These are phyloP conservation scores for Nitzschia putrida DNA, from an alignment of 108 stramenopile species.

Conservation along the genomic window DNA sequence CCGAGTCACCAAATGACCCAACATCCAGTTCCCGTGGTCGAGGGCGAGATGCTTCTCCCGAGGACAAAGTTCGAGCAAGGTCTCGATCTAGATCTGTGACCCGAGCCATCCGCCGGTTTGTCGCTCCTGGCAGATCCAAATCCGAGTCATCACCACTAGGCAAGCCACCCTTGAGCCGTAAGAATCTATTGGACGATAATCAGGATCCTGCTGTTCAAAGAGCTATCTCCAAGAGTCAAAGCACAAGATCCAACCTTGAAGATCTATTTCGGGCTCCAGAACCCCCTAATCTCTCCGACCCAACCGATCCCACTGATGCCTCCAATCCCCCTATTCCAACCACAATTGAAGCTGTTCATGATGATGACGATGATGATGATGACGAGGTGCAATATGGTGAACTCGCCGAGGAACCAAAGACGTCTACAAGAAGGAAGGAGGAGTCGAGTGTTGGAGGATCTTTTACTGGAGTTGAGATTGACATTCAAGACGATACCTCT, in stretches of 20 bases:
- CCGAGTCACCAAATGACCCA: background rate
- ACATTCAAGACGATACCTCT: slow-evolving; percentile 3
- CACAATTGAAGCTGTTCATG: background rate
- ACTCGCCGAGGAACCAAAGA: background rate
- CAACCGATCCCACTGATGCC: background rate
- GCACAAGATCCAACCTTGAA: too few species aligned
- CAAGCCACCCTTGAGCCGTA: background rate
- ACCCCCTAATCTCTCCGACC: background rate
- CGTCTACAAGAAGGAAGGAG: slow-evolving; percentile 2
- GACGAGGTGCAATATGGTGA: background rate
- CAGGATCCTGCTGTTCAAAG: background rate
- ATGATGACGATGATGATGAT: background rate
- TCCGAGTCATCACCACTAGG: background rate
- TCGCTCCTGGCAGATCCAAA: slow-evolving; percentile 1
- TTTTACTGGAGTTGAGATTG: slow-evolving; percentile 10
- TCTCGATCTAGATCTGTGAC: slow-evolving; percentile 14
- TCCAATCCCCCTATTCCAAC: background rate
- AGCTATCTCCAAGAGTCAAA: too few species aligned
- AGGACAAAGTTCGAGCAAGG: background rate
- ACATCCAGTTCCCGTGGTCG: background rate
- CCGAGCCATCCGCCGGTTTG: background rate
- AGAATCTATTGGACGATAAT: background rate
- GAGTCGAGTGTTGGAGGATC: background rate
- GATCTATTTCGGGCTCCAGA: background rate
- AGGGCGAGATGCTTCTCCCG: background rate